Conservation (phyloP, 352 stramenopile genomes). For the Peronospora belbahrii region DNA sequence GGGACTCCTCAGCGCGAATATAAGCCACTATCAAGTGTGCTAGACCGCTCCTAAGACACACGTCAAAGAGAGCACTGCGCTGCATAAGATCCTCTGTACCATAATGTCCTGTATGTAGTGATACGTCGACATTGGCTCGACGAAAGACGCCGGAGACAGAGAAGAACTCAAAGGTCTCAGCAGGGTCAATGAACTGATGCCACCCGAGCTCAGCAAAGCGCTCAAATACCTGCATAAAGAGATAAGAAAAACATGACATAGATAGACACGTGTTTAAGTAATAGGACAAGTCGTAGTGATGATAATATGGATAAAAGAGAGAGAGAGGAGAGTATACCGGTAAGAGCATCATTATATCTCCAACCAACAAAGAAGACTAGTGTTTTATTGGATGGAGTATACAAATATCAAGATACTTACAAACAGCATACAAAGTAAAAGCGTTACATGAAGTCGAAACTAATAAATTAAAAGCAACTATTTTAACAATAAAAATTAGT, state of each 20-base stretch:
- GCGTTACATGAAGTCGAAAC: too few species aligned
- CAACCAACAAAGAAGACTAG: conserved; percentile 16
- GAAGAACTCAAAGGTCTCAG: conserved; percentile 84
- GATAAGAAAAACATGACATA: background rate
- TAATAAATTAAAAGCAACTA: too few species aligned
- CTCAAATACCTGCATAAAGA: conserved; percentile 46
- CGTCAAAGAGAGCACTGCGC: conserved; percentile 68
- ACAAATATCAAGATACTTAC: conserved; percentile 17
- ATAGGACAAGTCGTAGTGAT: too few species aligned
- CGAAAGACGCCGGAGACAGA: conserved; percentile 69
- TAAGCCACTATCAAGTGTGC: conserved; percentile 69
- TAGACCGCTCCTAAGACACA: conserved; percentile 63
- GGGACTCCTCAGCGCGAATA: conserved; percentile 37
- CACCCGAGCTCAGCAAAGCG: conserved; percentile 73
- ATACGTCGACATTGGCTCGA: conserved; percentile 47
- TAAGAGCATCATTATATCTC: conserved; percentile 37
- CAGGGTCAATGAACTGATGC: conserved; percentile 69
- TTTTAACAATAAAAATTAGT: too few species aligned
- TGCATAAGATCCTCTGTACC: conserved; percentile 38
- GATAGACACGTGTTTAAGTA: too few species aligned
- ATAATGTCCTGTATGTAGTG: conserved; percentile 32
- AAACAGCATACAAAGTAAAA: conserved; percentile 7
- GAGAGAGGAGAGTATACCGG: conserved; percentile 15
- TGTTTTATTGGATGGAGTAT: conserved; percentile 15
- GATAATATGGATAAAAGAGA: too few species aligned